phyloP scores from a whole-genome alignment of 83 land plant genomes.

The Picea abies region DNA sequence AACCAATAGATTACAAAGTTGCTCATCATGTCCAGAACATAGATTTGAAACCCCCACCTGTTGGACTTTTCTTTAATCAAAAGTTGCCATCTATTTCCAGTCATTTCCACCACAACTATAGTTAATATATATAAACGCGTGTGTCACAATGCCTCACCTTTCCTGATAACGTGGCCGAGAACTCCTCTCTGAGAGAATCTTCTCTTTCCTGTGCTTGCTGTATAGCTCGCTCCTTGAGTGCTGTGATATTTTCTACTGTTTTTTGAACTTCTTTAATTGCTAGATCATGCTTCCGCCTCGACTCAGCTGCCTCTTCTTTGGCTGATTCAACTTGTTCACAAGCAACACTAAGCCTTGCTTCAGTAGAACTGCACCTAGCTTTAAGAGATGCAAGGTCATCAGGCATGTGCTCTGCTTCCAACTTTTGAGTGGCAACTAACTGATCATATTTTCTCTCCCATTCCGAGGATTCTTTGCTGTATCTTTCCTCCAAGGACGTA shows the following conservation, averaged over 20 bases:
- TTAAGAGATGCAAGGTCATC: constrained; percentile 22
- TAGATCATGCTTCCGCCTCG: constrained; percentile 36
- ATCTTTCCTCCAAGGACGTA: constrained; percentile 15
- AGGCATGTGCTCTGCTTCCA: constrained; percentile 8
- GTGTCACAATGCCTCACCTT: constrained; percentile 27
- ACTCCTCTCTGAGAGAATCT: constrained; percentile 42
- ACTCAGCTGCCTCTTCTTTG: constrained; percentile 49
- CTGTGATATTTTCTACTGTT: constrained; percentile 20
- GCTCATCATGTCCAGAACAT: neutral
- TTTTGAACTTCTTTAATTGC: constrained; percentile 22
- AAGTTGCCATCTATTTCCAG: too few relatives aligned
- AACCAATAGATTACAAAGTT: neutral
- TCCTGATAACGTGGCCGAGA: constrained; percentile 17
- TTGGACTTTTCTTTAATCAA: neutral
- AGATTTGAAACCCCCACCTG: neutral
- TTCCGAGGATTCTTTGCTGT: constrained; percentile 31
- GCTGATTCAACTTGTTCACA: constrained; percentile 43
- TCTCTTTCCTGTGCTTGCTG: constrained; percentile 34
- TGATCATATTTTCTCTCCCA: constrained; percentile 30
- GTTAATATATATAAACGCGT: too few relatives aligned
- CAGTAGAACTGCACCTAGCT: constrained; percentile 41
- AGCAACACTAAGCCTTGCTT: constrained; percentile 49
- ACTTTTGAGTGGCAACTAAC: neutral
- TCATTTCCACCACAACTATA: too few relatives aligned
- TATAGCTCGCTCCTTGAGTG: constrained; percentile 35